Percentiles rank a stretch among this genome's conserved stretches.
phyloP scores from a whole-genome alignment of 805 yeast species.

The Candida incommunis region DNA sequence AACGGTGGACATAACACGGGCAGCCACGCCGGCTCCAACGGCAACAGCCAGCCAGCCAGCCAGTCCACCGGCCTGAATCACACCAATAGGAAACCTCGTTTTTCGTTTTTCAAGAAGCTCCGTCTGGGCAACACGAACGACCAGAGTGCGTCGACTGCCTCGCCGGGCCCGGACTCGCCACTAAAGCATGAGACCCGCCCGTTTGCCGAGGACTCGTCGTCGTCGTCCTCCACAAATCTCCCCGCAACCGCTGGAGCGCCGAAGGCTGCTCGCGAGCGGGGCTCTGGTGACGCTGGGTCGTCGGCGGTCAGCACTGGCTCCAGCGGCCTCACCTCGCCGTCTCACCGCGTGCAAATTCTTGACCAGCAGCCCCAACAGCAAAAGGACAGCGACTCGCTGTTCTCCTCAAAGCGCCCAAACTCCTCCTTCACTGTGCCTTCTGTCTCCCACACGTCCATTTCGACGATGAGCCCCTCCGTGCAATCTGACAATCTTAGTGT shows the following conservation, averaged over 20 bases:
- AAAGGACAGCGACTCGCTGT: slow-evolving; percentile 8
- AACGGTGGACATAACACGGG: no score
- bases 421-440: slow-evolving; percentile 17
- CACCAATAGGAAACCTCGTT: not conserved
- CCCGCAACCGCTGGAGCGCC: not conserved
- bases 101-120: not conserved
- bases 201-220: not conserved
- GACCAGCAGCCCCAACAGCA: slow-evolving; percentile 4
- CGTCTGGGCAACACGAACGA: not conserved
- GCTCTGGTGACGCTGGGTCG: not conserved
- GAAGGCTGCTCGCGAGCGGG: not conserved
- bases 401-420: slow-evolving; percentile 10
- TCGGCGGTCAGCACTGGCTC: slow-evolving; percentile 4
- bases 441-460: slow-evolving; percentile 13
- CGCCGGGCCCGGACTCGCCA: not conserved
- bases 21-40: no score
- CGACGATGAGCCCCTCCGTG: slow-evolving; percentile 12
- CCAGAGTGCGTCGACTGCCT: not conserved
- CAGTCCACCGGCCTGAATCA: no score
- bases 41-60: no score
- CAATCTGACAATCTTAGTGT: not conserved
- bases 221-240: not conserved
- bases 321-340: slow-evolving; percentile 2
- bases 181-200: no score
- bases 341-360: slow-evolving; percentile 9